Percentiles rank a stretch among this genome's conserved stretches.
Evolutionary conservation across 2,329 filamentous ascomycete species (phyloP).

Genomic region (Neopestalotiopsis clavispora): DNA sequence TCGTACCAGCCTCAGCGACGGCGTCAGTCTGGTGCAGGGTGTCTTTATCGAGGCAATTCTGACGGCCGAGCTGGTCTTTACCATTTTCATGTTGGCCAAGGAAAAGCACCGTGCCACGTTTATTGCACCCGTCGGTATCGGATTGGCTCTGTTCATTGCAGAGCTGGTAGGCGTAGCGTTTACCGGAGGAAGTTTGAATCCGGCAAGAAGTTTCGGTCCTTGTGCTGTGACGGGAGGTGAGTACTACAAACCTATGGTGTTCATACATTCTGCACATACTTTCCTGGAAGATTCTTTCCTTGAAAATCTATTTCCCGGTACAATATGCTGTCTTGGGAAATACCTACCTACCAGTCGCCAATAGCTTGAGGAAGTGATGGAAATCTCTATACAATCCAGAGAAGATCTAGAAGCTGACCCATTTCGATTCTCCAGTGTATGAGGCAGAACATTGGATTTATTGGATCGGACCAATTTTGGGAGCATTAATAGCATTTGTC

Average conservation of each 20-base stretch:
- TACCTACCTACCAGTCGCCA: no score
- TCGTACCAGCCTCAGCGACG: slow-evolving; percentile 49
- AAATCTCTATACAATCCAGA: no score
- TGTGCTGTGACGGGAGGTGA: slow-evolving; percentile 42
- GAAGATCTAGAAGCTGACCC: no score
- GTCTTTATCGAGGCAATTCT: slow-evolving; percentile 62
- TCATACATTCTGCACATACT: no score
- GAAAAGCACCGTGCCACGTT: slow-evolving; percentile 69
- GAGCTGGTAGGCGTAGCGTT: slow-evolving; percentile 50
- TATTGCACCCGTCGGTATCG: slow-evolving; percentile 67
- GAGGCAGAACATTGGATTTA: slow-evolving; percentile 31
- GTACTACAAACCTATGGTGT: no score
- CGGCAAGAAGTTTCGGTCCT: slow-evolving; percentile 51
- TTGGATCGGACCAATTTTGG: slow-evolving; percentile 38
- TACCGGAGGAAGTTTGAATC: slow-evolving; percentile 54
- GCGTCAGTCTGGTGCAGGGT: slow-evolving; percentile 50
- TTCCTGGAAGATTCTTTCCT: no score
- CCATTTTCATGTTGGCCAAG: slow-evolving; percentile 63
- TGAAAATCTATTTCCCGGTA: no score
- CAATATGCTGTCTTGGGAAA: no score
- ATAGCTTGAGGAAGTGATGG: no score
- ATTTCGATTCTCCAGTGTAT: slow-evolving; percentile 14
- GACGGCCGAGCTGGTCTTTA: slow-evolving; percentile 57
- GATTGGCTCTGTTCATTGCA: slow-evolving; percentile 62
- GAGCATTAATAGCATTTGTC: slow-evolving; percentile 39